Evolutionary conservation across 2,329 filamentous ascomycete genomes (phyloP).

Genomic region (Magnaporthiopsis incrustans): DNA sequence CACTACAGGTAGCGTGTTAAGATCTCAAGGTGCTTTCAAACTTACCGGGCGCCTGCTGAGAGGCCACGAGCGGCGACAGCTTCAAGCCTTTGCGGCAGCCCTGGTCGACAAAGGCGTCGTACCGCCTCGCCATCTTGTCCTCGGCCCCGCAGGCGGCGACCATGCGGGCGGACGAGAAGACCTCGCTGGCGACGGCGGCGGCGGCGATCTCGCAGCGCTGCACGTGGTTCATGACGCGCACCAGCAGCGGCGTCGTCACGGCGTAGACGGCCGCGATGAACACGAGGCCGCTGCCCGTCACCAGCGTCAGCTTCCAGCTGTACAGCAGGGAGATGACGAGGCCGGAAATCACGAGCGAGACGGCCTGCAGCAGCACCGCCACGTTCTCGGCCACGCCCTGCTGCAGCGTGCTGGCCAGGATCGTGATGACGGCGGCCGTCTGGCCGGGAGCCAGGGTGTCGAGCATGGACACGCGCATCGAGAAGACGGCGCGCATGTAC

Average conservation of each 20-base stretch:
- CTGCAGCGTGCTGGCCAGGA: conserved; percentile 53
- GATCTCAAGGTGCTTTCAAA: background rate
- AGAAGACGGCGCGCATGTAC: conserved; percentile 56
- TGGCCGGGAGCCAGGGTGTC: conserved; percentile 54
- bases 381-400: conserved; percentile 56
- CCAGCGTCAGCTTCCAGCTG: conserved; percentile 51
- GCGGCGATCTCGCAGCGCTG: conserved; percentile 46
- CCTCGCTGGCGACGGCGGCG: conserved; percentile 50
- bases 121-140: conserved; percentile 42
- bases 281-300: conserved; percentile 46
- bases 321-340: conserved; percentile 47
- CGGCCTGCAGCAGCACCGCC: conserved; percentile 47
- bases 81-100: conserved; percentile 27
- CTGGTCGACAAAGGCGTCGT: conserved; percentile 44
- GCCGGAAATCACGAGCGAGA: conserved; percentile 42
- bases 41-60: conserved; percentile 21
- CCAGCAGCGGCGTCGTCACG: conserved; percentile 43
- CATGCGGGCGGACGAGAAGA: conserved; percentile 51
- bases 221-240: conserved; percentile 39
- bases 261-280: conserved; percentile 44
- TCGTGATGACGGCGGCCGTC: conserved; percentile 54
- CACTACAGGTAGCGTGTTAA: background rate
- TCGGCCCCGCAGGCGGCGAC: conserved; percentile 56
- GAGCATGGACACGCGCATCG: conserved; percentile 57
- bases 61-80: conserved; percentile 20